Conservation (phyloP, 352 stramenopile species). For the Pythium biforme region DNA sequence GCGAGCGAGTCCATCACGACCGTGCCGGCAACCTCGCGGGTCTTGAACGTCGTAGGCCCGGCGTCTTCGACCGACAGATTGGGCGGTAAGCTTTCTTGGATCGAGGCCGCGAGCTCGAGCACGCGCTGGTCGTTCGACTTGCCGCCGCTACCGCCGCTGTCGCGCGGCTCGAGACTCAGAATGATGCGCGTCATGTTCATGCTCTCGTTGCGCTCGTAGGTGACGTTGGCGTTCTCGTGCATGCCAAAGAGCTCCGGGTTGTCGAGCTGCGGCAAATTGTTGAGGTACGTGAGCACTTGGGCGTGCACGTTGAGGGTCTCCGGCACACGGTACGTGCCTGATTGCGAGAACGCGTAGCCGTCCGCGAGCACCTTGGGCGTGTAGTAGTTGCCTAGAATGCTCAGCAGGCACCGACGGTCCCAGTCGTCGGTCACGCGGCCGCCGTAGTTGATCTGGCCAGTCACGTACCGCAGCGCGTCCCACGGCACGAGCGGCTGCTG, state of each 20-base stretch:
- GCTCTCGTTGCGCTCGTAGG: conserved; percentile 92
- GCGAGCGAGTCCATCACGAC: conserved; percentile 91
- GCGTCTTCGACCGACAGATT: conserved; percentile 85
- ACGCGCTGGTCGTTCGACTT: conserved; percentile 84
- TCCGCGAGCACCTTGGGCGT: conserved; percentile 71
- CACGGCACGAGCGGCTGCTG: conserved; percentile 91
- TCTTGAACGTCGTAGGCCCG: conserved; percentile 91
- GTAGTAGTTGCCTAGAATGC: conserved; percentile 92
- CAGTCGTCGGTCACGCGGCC: conserved; percentile 95
- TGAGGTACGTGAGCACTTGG: conserved; percentile 80
- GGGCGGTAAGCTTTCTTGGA: conserved; percentile 54
- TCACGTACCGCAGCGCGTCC: conserved; percentile 93
- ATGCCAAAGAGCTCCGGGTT: conserved; percentile 95
- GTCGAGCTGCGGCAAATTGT: conserved; percentile 80
- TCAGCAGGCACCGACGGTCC: conserved; percentile 92
- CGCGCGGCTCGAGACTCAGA: conserved; percentile 87
- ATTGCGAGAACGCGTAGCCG: conserved; percentile 87
- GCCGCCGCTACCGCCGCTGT: conserved; percentile 47
- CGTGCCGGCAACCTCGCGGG: conserved; percentile 70
- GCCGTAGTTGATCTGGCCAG: conserved; percentile 95
- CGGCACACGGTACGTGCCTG: conserved; percentile 88
- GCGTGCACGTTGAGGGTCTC: conserved; percentile 34
- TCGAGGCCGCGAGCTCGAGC: conserved; percentile 67
- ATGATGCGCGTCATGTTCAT: conserved; percentile 87
- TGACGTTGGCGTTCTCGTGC: conserved; percentile 96